Conservation (phyloP, 352 stramenopile genomes). For the Phytopythium montanum region DNA sequence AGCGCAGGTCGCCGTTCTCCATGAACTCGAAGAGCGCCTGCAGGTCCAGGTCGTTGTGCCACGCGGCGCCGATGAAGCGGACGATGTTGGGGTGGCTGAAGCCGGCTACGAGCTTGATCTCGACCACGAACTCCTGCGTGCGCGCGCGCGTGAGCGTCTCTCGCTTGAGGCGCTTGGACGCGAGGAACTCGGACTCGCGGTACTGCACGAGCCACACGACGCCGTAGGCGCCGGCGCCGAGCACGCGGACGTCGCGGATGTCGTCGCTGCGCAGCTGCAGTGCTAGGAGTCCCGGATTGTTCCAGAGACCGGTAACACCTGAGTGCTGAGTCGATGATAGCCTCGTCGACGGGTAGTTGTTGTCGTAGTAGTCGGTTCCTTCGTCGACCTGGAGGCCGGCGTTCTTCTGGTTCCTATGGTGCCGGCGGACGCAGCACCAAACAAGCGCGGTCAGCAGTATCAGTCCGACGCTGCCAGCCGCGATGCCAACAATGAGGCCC, state of each 20-base stretch:
- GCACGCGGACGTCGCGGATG: constrained; percentile 9
- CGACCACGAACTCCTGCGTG: constrained; percentile 27
- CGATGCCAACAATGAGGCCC: neutral
- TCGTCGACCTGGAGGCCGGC: neutral
- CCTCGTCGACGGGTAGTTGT: neutral
- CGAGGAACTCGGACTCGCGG: constrained; percentile 9
- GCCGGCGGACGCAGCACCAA: neutral
- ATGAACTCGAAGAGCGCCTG: constrained; percentile 52
- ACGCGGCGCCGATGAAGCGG: constrained; percentile 40
- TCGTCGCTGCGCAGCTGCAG: neutral
- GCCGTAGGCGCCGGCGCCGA: constrained; percentile 15
- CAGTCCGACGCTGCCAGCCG: neutral
- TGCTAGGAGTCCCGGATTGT: neutral
- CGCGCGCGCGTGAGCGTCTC: constrained; percentile 4
- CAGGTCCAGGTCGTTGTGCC: constrained; percentile 38
- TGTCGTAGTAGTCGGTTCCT: neutral
- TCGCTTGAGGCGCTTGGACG: constrained; percentile 19
- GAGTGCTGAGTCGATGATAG: neutral
- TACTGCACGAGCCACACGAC: constrained; percentile 25
- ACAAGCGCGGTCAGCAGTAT: neutral
- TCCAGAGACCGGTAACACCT: neutral
- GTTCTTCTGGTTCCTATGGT: neutral
- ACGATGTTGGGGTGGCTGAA: constrained; percentile 33
- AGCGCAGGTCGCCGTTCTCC: constrained; percentile 38
- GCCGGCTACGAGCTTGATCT: constrained; percentile 32